Conservation (phyloP, 495 filamentous ascomycete genomes). For the Astrocystis sublimbata region DNA sequence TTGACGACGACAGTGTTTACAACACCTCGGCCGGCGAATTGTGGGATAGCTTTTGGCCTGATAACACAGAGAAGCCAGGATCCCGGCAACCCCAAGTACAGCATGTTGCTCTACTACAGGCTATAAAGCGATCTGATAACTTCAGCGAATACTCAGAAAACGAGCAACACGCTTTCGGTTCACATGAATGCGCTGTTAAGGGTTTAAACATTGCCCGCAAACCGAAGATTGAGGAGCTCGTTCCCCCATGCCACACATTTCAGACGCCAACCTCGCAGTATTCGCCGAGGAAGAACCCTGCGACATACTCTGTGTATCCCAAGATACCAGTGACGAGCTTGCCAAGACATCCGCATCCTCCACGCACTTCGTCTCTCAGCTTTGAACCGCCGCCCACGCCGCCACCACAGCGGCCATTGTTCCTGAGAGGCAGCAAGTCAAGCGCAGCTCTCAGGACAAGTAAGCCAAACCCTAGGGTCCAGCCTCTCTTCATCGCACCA, state of each 20-base stretch:
- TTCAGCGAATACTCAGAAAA: slow-evolving; percentile 13
- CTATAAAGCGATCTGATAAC: slow-evolving; percentile 16
- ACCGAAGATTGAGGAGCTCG: background rate
- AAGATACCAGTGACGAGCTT: slow-evolving; percentile 18
- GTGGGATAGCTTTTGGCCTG: slow-evolving; percentile 35
- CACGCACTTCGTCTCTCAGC: slow-evolving; percentile 30
- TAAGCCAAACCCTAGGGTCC: slow-evolving; percentile 13
- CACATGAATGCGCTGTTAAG: slow-evolving; percentile 18
- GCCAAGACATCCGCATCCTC: slow-evolving; percentile 22
- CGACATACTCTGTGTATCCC: slow-evolving; percentile 28
- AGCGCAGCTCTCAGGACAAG: slow-evolving; percentile 20
- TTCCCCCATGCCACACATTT: background rate
- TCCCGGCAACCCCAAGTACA: slow-evolving; percentile 18
- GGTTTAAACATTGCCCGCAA: slow-evolving; percentile 5
- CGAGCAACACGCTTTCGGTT: background rate
- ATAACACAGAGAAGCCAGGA: background rate
- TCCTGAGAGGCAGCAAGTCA: slow-evolving; percentile 21
- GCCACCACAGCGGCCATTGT: slow-evolving; percentile 18
- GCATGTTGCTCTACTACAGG: slow-evolving; percentile 22
- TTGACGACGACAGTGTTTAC: slow-evolving; percentile 29
- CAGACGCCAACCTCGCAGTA: slow-evolving; percentile 16
- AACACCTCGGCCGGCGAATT: slow-evolving; percentile 31
- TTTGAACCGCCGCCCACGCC: slow-evolving; percentile 21
- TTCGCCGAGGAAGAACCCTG: slow-evolving; percentile 16
- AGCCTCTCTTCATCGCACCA: slow-evolving; percentile 5